A percentile compares a stretch with the other conserved stretches of the same genome.
Conservation (phyloP, 1,139 yeast genomes). For the Candida sanyaensis region DNA sequence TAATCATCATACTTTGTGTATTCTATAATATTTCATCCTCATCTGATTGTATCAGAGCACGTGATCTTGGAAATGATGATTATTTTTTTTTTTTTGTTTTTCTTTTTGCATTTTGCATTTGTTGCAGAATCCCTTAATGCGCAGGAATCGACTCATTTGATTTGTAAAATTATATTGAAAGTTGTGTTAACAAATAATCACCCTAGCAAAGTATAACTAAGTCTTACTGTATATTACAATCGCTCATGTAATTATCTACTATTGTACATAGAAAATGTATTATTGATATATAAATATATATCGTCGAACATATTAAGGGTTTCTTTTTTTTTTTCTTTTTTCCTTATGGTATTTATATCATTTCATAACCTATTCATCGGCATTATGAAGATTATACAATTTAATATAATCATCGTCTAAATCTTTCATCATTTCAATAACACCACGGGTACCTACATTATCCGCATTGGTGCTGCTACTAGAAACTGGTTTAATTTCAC, state of each 20-base stretch:
- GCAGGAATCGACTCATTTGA: too few species aligned
- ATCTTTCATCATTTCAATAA: constrained; percentile 59
- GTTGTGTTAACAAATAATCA: too few species aligned
- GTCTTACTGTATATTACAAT: too few species aligned
- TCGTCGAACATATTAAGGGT: too few species aligned
- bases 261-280: too few species aligned
- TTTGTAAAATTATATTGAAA: too few species aligned
- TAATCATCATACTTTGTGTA: not conserved
- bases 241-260: too few species aligned
- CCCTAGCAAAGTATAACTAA: too few species aligned
- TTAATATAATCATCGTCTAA: constrained; percentile 48
- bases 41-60: not conserved
- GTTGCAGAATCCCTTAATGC: not conserved
- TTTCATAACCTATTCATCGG: constrained; percentile 31
- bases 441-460: constrained; percentile 49
- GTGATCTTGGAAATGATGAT: not conserved
- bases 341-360: not conserved
- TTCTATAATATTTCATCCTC: not conserved
- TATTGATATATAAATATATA: too few species aligned
- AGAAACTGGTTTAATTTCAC: constrained; percentile 32
- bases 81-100: not conserved
- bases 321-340: not conserved
- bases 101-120: not conserved
- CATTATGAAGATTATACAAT: constrained; percentile 43
- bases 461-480: constrained; percentile 17